A percentile compares a stretch with the other conserved stretches of the same genome.
Evolutionary conservation across 1,139 yeast species (phyloP).

Genomic region (Yamadazyma songkhlaensis): DNA sequence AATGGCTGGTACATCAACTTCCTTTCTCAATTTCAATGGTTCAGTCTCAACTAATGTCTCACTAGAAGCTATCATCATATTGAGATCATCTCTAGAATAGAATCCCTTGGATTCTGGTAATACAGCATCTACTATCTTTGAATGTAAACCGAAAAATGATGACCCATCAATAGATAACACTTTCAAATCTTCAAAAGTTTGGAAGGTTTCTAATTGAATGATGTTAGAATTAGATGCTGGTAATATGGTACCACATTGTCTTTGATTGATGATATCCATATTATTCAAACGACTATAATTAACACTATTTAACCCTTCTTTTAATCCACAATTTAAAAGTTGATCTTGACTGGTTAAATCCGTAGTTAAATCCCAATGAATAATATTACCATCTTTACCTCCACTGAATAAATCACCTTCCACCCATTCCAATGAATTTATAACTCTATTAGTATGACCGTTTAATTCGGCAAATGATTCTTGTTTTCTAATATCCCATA

Average conservation of each 20-base stretch:
- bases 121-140: slow-evolving; percentile 36
- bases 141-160: slow-evolving; percentile 55
- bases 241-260: slow-evolving; percentile 61
- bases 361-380: slow-evolving; percentile 65
- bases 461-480: slow-evolving; percentile 51
- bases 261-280: slow-evolving; percentile 32
- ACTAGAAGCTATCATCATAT: slow-evolving; percentile 22
- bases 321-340: slow-evolving; percentile 39
- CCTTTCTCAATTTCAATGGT: slow-evolving; percentile 23
- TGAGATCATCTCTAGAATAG: slow-evolving; percentile 35
- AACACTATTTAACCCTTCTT: slow-evolving; percentile 47
- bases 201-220: slow-evolving; percentile 39
- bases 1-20: not conserved
- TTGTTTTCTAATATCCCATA: slow-evolving; percentile 75
- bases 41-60: slow-evolving; percentile 28
- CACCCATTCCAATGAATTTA: slow-evolving; percentile 65
- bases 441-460: slow-evolving; percentile 52
- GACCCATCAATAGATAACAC: slow-evolving; percentile 53
- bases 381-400: slow-evolving; percentile 67
- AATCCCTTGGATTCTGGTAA: slow-evolving; percentile 17
- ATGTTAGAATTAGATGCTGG: slow-evolving; percentile 57
- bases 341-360: slow-evolving; percentile 18
- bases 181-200: slow-evolving; percentile 28
- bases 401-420: slow-evolving; percentile 60
- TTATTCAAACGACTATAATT: slow-evolving; percentile 32